Percentiles rank a stretch among this genome's conserved stretches.
These are phyloP conservation scores for Selenicereus undatus DNA, from an alignment of 148 eudicot species.

Conservation along the genomic window DNA sequence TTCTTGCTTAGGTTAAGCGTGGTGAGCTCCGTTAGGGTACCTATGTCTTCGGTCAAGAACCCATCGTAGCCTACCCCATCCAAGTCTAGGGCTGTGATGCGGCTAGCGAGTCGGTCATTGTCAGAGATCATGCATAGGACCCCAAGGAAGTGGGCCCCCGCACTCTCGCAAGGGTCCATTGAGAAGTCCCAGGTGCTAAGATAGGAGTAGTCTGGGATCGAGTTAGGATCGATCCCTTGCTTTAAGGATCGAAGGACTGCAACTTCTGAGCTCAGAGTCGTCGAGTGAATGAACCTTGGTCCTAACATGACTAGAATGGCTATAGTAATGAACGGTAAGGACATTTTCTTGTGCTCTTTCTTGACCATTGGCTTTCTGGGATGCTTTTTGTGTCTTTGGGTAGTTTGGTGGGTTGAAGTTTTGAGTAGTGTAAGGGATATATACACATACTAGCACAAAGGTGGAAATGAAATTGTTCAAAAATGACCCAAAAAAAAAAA, in stretches of 20 bases:
- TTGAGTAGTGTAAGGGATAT: neutral
- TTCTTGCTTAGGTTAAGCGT: slow-evolving; percentile 48
- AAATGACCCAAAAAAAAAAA: neutral
- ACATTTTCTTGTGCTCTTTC: slow-evolving; percentile 9
- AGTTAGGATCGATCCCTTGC: slow-evolving; percentile 49
- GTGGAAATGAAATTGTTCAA: neutral
- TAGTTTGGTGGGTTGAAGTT: neutral
- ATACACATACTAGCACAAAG: neutral
- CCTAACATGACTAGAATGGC: slow-evolving; percentile 5
- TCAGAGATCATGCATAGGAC: slow-evolving; percentile 46
- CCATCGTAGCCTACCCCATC: slow-evolving; percentile 65
- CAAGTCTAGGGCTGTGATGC: slow-evolving; percentile 41
- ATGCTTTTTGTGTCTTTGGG: neutral
- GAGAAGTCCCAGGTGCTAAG: slow-evolving; percentile 54
- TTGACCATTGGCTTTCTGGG: slow-evolving; percentile 1
- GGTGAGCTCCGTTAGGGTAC: slow-evolving; percentile 58
- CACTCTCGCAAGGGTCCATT: slow-evolving; percentile 60
- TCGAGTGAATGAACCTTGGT: slow-evolving; percentile 24
- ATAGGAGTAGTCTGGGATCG: slow-evolving; percentile 44
- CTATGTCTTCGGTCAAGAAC: slow-evolving; percentile 47
- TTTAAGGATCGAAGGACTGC: slow-evolving; percentile 47
- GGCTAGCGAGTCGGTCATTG: slow-evolving; percentile 40
- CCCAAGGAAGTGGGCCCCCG: slow-evolving; percentile 54
- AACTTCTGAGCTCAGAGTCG: slow-evolving; percentile 40
- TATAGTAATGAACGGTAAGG: slow-evolving; percentile 7